Percentiles rank a stretch among this genome's conserved stretches.
Conservation (phyloP, 2,329 filamentous ascomycete species). For the Aspergillus tubingensis region DNA sequence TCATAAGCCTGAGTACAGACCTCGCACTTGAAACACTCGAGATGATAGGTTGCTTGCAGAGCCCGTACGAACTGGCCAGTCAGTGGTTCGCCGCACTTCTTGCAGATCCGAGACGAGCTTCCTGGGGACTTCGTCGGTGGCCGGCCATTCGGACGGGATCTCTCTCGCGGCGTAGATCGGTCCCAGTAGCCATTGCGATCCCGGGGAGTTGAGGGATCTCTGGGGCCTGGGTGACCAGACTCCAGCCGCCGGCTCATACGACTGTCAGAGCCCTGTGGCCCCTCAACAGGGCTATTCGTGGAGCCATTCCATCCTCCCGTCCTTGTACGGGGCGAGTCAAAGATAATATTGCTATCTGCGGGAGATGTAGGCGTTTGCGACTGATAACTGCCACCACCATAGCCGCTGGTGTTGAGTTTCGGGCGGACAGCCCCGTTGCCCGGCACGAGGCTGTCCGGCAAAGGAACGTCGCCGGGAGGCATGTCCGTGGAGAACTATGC, state of each 20-base stretch:
- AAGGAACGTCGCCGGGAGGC: constrained; percentile 44
- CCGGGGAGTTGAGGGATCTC: constrained; percentile 26
- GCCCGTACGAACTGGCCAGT: constrained; percentile 96
- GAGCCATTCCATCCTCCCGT: constrained; percentile 27
- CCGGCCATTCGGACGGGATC: constrained; percentile 40
- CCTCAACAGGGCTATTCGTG: constrained; percentile 25
- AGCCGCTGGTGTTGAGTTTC: constrained; percentile 39
- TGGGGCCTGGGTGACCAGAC: constrained; percentile 23
- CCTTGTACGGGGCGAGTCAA: constrained; percentile 39
- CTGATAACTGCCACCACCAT: constrained; percentile 36
- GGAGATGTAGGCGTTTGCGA: constrained; percentile 45
- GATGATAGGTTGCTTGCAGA: constrained; percentile 87
- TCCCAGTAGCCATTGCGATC: constrained; percentile 38
- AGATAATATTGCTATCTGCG: constrained; percentile 37
- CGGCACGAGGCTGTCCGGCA: constrained; percentile 46
- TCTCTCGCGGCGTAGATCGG: constrained; percentile 36
- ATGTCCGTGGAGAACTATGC: constrained; percentile 34
- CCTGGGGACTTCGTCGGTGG: constrained; percentile 40
- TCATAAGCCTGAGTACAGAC: constrained; percentile 56
- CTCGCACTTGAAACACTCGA: constrained; percentile 97
- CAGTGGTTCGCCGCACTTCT: constrained; percentile 83
- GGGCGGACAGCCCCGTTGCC: constrained; percentile 43
- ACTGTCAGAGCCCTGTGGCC: constrained; percentile 32
- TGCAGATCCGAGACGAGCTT: constrained; percentile 60
- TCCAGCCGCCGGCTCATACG: constrained; percentile 36